Conservation (phyloP, 2,329 filamentous ascomycete genomes). For the Xylaria sp. region DNA sequence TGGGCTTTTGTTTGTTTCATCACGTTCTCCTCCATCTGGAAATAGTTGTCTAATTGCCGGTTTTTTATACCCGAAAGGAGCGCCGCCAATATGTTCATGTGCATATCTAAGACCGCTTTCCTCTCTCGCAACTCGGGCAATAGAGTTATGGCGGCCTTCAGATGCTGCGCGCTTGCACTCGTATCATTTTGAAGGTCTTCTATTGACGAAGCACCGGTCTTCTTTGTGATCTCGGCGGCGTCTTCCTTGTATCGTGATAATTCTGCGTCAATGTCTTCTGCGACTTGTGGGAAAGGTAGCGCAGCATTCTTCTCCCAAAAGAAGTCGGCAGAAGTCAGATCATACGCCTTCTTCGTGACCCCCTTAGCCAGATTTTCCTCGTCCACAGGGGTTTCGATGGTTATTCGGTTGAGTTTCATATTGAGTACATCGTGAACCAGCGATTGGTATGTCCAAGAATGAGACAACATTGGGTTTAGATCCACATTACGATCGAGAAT, state of each 20-base stretch:
- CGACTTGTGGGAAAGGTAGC: slow-evolving; percentile 92
- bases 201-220: slow-evolving; percentile 90
- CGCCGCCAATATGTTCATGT: slow-evolving; percentile 96
- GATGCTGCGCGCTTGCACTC: slow-evolving; percentile 87
- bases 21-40: slow-evolving; percentile 92
- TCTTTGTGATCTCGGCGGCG: slow-evolving; percentile 91
- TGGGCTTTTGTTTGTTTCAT: slow-evolving; percentile 91
- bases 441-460: slow-evolving; percentile 85
- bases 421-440: slow-evolving; percentile 76
- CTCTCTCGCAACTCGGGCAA: slow-evolving; percentile 91
- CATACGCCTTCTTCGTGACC: slow-evolving; percentile 86
- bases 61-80: slow-evolving; percentile 84
- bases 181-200: slow-evolving; percentile 93
- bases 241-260: slow-evolving; percentile 96
- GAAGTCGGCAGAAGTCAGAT: slow-evolving; percentile 89
- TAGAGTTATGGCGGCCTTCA: slow-evolving; percentile 94
- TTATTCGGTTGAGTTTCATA: slow-evolving; percentile 92
- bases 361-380: slow-evolving; percentile 79
- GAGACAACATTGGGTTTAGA: slow-evolving; percentile 96
- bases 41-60: slow-evolving; percentile 94
- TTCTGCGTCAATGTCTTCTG: slow-evolving; percentile 94
- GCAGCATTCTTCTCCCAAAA: slow-evolving; percentile 96
- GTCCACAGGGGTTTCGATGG: slow-evolving; percentile 84
- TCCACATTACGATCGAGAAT: slow-evolving; percentile 96
- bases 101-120: slow-evolving; percentile 94